Conservation (phyloP, 257 asterid genomes). For the Ligustrum vulgare region DNA sequence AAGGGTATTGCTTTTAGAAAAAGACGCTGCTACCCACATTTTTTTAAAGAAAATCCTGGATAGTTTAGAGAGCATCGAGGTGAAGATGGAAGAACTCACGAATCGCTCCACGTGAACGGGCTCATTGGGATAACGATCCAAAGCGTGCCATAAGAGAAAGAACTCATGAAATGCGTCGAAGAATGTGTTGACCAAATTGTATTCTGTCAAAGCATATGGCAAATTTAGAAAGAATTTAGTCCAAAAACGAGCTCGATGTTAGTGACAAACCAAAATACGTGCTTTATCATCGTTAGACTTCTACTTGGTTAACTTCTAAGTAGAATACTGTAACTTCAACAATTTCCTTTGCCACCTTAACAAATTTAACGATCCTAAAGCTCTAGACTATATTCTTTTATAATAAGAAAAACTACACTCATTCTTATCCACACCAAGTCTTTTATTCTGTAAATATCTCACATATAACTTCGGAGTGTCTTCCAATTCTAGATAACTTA, state of each 20-base stretch:
- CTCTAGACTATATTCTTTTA: background rate
- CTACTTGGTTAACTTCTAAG: background rate
- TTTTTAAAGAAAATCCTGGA: too few relatives aligned
- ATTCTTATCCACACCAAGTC: background rate
- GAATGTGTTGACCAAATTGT: background rate
- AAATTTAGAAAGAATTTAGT: background rate
- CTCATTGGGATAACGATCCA: too few relatives aligned
- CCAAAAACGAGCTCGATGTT: background rate
- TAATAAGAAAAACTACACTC: background rate
- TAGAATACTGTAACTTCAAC: background rate
- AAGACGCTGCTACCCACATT: too few relatives aligned
- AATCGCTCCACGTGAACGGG: too few relatives aligned
- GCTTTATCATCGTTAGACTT: background rate
- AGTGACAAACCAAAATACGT: background rate
- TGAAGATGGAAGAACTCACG: too few relatives aligned
- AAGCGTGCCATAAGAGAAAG: too few relatives aligned
- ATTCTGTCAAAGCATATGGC: background rate
- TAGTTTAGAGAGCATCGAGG: too few relatives aligned
- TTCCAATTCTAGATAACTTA: background rate
- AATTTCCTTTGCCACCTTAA: background rate
- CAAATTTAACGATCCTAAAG: background rate
- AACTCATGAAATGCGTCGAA: background rate
- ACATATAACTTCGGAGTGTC: background rate
- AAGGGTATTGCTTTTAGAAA: too few relatives aligned
- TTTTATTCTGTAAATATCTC: background rate